These are phyloP conservation scores for Fagus sylvatica DNA, from an alignment of 306 rosid genomes.

Conservation along the genomic window DNA sequence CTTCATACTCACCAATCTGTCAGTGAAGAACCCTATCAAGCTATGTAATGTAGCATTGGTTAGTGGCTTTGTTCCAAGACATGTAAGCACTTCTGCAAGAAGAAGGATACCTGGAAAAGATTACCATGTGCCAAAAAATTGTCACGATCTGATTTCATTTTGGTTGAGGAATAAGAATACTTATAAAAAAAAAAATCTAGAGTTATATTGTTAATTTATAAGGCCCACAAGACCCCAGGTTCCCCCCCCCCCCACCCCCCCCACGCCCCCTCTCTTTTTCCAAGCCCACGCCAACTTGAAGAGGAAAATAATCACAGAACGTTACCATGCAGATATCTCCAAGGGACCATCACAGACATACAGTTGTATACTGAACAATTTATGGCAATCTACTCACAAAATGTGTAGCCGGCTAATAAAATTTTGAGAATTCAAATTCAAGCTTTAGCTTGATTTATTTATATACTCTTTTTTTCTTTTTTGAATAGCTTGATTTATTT, in stretches of 20 bases:
- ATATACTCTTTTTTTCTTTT: neutral
- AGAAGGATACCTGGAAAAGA: conserved; percentile 73
- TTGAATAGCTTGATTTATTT: neutral
- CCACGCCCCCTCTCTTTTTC: neutral
- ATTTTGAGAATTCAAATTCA: conserved; percentile 3
- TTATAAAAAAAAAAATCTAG: conserved; percentile 14
- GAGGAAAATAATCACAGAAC: neutral
- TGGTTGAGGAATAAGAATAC: neutral
- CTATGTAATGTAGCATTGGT: conserved; percentile 59
- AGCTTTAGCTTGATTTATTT: neutral
- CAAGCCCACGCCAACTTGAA: too few relatives aligned
- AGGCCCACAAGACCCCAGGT: neutral
- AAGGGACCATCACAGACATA: neutral
- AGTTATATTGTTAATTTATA: neutral
- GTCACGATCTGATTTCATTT: conserved; percentile 12
- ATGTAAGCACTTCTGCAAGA: conserved; percentile 73
- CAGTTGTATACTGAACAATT: too few relatives aligned
- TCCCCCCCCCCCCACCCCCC: neutral
- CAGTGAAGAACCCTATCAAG: conserved; percentile 77
- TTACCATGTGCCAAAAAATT: conserved; percentile 17
- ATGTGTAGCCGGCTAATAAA: neutral
- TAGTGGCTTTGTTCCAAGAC: conserved; percentile 64
- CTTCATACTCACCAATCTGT: conserved; percentile 77
- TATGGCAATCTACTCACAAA: neutral
- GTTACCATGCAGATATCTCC: neutral